Conservation (phyloP, 2,329 filamentous ascomycete genomes). For the Rhinocladiella mackenziei region DNA sequence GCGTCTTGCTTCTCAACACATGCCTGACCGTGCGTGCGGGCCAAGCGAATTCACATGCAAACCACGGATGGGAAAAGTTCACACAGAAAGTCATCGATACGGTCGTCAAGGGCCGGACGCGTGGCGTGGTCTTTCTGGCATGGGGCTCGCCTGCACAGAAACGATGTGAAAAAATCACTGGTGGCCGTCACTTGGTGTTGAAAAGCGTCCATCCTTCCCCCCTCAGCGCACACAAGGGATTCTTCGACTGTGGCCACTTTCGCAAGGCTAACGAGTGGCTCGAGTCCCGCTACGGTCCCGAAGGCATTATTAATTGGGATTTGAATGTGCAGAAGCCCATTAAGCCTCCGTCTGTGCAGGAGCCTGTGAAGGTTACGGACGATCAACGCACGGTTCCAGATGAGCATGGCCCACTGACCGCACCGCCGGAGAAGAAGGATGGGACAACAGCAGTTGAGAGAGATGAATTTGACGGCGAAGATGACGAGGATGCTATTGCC, state of each 20-base stretch:
- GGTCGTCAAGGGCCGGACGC: conserved; percentile 69
- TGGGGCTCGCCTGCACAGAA: conserved; percentile 86
- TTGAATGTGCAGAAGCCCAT: conserved; percentile 40
- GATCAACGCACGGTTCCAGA: conserved; percentile 13
- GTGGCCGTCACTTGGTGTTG: conserved; percentile 70
- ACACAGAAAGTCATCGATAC: conserved; percentile 89
- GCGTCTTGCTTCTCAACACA: conserved; percentile 90
- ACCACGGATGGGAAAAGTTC: conserved; percentile 87
- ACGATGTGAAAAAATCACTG: conserved; percentile 65
- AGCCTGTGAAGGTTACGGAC: conserved; percentile 17
- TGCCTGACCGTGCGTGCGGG: conserved; percentile 90
- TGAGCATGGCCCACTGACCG: conserved; percentile 17
- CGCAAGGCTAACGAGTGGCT: conserved; percentile 83
- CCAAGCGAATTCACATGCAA: conserved; percentile 78
- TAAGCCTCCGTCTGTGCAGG: conserved; percentile 11
- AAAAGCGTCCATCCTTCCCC: conserved; percentile 89
- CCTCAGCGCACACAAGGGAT: conserved; percentile 77
- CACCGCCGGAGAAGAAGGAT: conserved; percentile 31
- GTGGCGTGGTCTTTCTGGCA: conserved; percentile 88
- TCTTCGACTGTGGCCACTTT: conserved; percentile 79
- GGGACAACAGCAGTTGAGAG: conserved; percentile 18
- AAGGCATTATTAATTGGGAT: conserved; percentile 81
- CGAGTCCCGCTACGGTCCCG: conserved; percentile 69
- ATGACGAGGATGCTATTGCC: conserved; percentile 42
- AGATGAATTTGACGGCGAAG: conserved; percentile 35